A percentile compares a stretch with the other conserved stretches of the same genome.
These are phyloP conservation scores for Yamadazyma akitaensis DNA, from an alignment of 805 yeast genomes.

Conservation along the genomic window DNA sequence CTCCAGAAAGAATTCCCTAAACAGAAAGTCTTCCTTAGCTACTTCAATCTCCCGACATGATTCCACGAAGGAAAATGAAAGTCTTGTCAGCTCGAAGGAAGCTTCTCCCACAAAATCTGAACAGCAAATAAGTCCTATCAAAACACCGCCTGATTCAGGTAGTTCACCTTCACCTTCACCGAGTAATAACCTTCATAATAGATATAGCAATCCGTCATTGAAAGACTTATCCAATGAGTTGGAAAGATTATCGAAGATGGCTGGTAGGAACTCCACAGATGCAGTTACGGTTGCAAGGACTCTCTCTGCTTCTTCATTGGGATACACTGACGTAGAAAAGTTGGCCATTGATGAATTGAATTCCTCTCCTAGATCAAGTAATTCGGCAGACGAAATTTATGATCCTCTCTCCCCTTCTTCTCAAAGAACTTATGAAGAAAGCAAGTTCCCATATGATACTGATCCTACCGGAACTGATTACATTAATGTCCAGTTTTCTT, in stretches of 20 bases:
- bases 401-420: conserved; percentile 16
- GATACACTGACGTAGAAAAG: conserved; percentile 50
- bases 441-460: conserved; percentile 11
- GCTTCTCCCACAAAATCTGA: conserved; percentile 4
- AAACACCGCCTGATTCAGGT: conserved; percentile 5
- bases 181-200: background rate
- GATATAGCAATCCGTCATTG: conserved; percentile 55
- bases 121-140: background rate
- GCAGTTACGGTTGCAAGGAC: conserved; percentile 82
- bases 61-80: conserved; percentile 7
- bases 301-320: conserved; percentile 65
- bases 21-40: conserved; percentile 24
- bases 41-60: conserved; percentile 15
- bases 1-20: conserved; percentile 23
- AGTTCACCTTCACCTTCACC: conserved; percentile 1
- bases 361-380: conserved; percentile 18
- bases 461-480: conserved; percentile 8
- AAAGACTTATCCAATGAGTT: conserved; percentile 73
- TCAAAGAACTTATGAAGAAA: conserved; percentile 13
- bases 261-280: conserved; percentile 75
- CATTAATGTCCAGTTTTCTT: conserved; percentile 20
- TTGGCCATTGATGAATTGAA: conserved; percentile 36
- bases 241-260: conserved; percentile 68
- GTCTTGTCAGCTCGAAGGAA: conserved; percentile 5
- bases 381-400: conserved; percentile 22